Base-by-base conservation (phyloP, 2,329 filamentous ascomycete genomes). In the Aspergillus jensenii region DNA sequence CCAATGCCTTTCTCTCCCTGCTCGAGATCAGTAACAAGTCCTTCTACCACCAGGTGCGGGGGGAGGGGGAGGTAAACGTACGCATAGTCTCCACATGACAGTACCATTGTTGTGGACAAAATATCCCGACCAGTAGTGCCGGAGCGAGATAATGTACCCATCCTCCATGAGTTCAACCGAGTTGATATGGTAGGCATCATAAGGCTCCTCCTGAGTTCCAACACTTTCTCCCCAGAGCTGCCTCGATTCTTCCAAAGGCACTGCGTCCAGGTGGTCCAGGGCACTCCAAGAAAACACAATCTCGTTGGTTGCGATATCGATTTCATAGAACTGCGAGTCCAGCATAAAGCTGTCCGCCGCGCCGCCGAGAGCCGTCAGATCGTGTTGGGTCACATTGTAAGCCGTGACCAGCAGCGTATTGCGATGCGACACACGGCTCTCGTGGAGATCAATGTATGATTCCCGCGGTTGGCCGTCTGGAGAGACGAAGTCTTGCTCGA, bases 151-250 rank as follows among this genome's bases (percentile, higher is more conserved):
- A 8, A 75, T 57, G 41, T 71, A 75, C 15, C 72, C 68, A 3
- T 74, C 66, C n/a, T 70, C 62, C 46, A 71, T 65, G 6, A 63
- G 52, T 44, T 68, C 61, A 23, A 75, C 65, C 9, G 72, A 65
- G 56, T 75, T 75, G 54, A 74, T 74, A 55, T 74, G 71, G 51
- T 73, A 74, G 19, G 67, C 65, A 62, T 75, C 72, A 63, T 68
- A 74, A n/a, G 72, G 71, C 14, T 59, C 60, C 14, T 65, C 59
- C n/a, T 59, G 60, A 6, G 60, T 56, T 8, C 64, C 63, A 11
- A 59, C 58, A 23, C 62, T 63, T 2, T 59, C 59, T 1, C 49
- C 65, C 40, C 67, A 56, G 6, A 48, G 61, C 48, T 73, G 71
- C 15, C 66, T 62, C 33, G 71, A 70, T 4, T 55, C 51, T n/a